Base-by-base conservation (phyloP, 2,329 filamentous ascomycete species). In the Diaporthe batatas region DNA sequence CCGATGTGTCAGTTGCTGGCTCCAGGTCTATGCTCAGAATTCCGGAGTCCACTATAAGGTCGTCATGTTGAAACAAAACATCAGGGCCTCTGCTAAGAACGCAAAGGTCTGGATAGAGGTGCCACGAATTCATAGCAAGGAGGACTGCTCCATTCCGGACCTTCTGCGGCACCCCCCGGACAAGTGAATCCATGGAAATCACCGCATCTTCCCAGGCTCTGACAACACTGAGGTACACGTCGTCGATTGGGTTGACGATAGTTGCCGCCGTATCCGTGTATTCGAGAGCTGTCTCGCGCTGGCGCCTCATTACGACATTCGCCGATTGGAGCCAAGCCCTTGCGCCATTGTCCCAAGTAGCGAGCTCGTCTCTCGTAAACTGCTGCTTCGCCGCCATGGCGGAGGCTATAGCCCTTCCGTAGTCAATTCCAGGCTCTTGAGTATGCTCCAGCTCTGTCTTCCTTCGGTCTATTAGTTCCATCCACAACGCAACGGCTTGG, bases 331-430 rank as follows among this genome's bases (percentile, higher is more conserved):
- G 58, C 81, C 80, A 82, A 0, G 80, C 74, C 5, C 80, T 73
- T 3, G 79, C 79, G 68, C 79, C 81, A 2, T 77, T 75, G 71
- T 82, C 81, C 80, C 80, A 82, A 23, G 74, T 70, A 1, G 75
- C 72, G 6, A 82, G 74, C 5, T 81, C 75, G 2, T 67, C 70
- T 57, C 78, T 65, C 1, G 70, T 70, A 34, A 82, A 73, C 16
- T 57, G n/a, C 29, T 36, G 29, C 29, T 36, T 57, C 18, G 54
- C 54, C 16, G 54, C 29, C 29, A 57, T 36, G 23, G 12, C n/a
- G 7, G 44, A 54, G 32, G 64, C 44, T 51, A 51, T 23, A 16
- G 21, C 14, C 7, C 10, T 36, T 5, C 34, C 16, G 25, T 71
- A 51, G 16, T 69, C 51, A 7, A 58, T 23, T 7, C 53, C 53